Evolutionary conservation across 345 rosid genomes (phyloP), one percentile per base, ranked within the genome.

Genomic region (Arabis alpina): DNA sequence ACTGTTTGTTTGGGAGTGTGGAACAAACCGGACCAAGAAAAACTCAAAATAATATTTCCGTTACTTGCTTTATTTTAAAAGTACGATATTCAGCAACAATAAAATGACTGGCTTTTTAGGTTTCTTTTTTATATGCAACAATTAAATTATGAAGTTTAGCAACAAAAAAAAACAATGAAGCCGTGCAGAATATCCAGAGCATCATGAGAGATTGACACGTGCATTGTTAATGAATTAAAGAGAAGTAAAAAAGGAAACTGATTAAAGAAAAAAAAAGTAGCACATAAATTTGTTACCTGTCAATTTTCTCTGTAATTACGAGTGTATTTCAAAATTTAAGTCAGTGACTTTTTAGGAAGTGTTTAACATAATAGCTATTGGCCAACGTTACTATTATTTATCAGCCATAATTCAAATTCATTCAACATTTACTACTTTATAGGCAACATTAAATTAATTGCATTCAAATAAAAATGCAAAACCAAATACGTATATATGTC

Each of bases 191-290:
- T 40, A 50, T 51, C 25, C 39, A 50, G 10, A 3, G 37, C 14
- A 48, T 50, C 36, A 36, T 32, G 54, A 54, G 12, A 71, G 27
- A 61, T 44, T 8, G 55, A 63, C 63, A 63, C 76, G 68, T 72
- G 43, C 39, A 44, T 2, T 43, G 7, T 62, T 43, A 47, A 34
- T 53, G 55, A 43, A 28, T 36, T 43, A 16, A 69, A 10, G 34
- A 34, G 11, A 41, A 30, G 44, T 23, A 10, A 54, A 30, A 37
- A 19, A 45, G 8, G n/a, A 13, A 44, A 11, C 30, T 19, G 36
- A 13, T 16, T 32, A 48, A 36, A 36, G 40, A 8, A 36, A 36
- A 36, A 36, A 2, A 34, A 8, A 34, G 37, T 6, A 34, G 6
- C 7, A 34, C 7, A 34, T 34, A 8, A 34, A 34, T 34, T 6